These are phyloP conservation scores for Urostyla sp. DNA, from an alignment of 73 alveolate genomes.

Conservation along the genomic window DNA sequence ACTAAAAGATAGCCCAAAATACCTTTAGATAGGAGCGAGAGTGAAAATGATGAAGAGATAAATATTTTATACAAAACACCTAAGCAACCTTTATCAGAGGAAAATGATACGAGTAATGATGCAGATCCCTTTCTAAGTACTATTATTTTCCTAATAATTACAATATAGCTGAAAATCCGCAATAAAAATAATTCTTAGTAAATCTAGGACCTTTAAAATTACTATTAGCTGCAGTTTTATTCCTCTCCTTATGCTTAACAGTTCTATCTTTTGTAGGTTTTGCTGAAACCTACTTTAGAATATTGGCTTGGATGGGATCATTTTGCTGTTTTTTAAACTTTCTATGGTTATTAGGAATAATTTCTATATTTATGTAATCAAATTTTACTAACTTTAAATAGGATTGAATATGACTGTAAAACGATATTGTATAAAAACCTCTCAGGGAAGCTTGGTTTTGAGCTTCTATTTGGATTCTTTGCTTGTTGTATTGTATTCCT, in stretches of 20 bases:
- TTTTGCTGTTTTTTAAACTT: conserved; percentile 9
- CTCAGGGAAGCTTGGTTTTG: conserved; percentile 33
- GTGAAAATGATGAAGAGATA: too few species aligned
- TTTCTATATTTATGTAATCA: conserved; percentile 12
- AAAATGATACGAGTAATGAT: too few species aligned
- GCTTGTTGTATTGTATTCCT: background rate
- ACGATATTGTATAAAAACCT: background rate
- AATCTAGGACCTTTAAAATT: conserved; percentile 5
- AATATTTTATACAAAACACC: too few species aligned
- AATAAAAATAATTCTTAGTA: background rate
- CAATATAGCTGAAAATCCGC: conserved; percentile 23
- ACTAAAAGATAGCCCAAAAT: too few species aligned
- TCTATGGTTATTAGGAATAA: conserved; percentile 19
- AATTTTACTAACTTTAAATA: background rate
- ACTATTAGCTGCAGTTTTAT: background rate
- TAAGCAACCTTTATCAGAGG: too few species aligned
- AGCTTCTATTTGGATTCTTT: background rate
- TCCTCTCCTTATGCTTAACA: conserved; percentile 12
- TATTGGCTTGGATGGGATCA: conserved; percentile 3
- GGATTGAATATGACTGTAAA: conserved; percentile 30
- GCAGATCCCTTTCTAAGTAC: too few species aligned
- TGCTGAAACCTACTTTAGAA: background rate
- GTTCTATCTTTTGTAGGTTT: conserved; percentile 5
- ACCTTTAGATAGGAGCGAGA: too few species aligned
- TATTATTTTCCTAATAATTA: too few species aligned